Percentiles rank a stretch among this genome's conserved stretches.
Conservation (phyloP, 768 basidiomycete genomes). For the Podaxis sp. region DNA sequence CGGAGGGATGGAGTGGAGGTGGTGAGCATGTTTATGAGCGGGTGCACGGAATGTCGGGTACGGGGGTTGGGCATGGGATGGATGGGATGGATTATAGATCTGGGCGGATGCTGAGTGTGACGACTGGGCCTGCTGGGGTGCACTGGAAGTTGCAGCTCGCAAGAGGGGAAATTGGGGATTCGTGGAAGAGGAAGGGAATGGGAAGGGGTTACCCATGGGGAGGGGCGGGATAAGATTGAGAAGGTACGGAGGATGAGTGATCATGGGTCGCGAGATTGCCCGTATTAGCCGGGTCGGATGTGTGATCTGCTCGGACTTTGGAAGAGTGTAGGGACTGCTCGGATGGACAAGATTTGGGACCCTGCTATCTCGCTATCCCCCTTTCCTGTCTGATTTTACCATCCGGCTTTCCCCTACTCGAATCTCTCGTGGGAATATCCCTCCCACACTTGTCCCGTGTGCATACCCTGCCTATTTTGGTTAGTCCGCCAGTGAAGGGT, state of each 20-base stretch:
- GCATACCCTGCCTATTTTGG: neutral
- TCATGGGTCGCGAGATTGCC: neutral
- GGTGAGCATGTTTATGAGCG: constrained; percentile 86
- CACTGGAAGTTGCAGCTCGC: neutral
- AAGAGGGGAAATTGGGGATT: neutral
- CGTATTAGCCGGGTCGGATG: neutral
- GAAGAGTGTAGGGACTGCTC: neutral
- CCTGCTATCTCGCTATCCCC: constrained; percentile 1
- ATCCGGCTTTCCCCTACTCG: constrained; percentile 5
- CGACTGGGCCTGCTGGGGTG: neutral
- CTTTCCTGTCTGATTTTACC: neutral
- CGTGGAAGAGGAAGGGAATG: neutral
- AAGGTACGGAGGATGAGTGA: neutral
- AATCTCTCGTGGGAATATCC: neutral
- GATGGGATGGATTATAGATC: constrained; percentile 1
- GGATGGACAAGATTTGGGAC: neutral
- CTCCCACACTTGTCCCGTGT: neutral
- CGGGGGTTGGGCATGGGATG: constrained; percentile 12
- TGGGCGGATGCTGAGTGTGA: neutral
- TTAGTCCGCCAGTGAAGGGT: neutral
- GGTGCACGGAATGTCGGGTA: constrained; percentile 53
- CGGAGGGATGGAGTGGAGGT: constrained; percentile 82
- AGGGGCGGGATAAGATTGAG: constrained; percentile 1
- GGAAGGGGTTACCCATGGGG: constrained; percentile 7
- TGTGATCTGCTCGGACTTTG: neutral